Conservation (phyloP, 179 eudicot species). For the Nepenthes alata region DNA sequence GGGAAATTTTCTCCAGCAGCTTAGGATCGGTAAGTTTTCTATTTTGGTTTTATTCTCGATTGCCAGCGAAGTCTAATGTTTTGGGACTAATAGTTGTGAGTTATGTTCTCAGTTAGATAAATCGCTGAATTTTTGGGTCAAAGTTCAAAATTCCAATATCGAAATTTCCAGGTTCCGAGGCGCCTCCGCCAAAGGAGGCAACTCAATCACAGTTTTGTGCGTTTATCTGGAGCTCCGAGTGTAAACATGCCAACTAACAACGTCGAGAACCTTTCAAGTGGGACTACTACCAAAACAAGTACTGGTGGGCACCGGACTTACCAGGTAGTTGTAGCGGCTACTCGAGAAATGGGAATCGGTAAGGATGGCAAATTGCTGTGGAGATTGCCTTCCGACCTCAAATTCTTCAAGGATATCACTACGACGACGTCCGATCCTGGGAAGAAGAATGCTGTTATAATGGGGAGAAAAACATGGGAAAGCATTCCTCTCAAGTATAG, state of each 20-base stretch:
- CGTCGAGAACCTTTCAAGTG: slow-evolving; percentile 9
- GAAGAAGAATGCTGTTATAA: slow-evolving; percentile 79
- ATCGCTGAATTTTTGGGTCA: no score
- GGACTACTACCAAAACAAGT: slow-evolving; percentile 1
- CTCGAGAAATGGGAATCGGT: slow-evolving; percentile 72
- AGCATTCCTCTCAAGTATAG: slow-evolving; percentile 59
- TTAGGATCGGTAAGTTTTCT: slow-evolving; percentile 9
- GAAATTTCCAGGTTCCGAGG: not conserved
- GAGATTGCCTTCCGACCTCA: slow-evolving; percentile 70
- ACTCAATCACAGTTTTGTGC: not conserved
- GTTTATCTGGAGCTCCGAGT: not conserved
- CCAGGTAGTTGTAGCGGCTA: slow-evolving; percentile 87
- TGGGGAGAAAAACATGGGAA: slow-evolving; percentile 99
- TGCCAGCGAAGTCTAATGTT: not conserved
- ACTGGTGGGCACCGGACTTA: slow-evolving; percentile 32
- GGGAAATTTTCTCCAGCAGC: slow-evolving; percentile 1
- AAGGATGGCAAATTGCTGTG: slow-evolving; percentile 81
- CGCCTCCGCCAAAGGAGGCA: not conserved
- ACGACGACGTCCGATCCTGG: slow-evolving; percentile 45
- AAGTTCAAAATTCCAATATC: no score
- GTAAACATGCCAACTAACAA: slow-evolving; percentile 17
- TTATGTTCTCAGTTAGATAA: no score
- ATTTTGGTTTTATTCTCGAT: not conserved
- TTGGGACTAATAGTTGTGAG: no score
- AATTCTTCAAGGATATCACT: slow-evolving; percentile 71